Evolutionary conservation across 108 stramenopile genomes (phyloP), one percentile per base, ranked within the genome.

Genomic region (Ochromonas danica): DNA sequence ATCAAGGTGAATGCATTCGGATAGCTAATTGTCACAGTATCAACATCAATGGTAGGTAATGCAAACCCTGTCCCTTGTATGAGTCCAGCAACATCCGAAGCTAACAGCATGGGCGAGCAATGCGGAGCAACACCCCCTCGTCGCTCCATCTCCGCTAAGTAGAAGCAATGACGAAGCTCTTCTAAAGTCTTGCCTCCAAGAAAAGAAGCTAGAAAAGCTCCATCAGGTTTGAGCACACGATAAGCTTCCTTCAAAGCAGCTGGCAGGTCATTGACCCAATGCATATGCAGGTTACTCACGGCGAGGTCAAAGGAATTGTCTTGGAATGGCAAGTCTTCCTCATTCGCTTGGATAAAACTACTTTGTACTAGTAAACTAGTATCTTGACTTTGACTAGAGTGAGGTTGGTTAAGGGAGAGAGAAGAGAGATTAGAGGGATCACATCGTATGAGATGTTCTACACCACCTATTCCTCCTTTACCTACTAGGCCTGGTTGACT

Each of bases 251-350:
- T 61, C 41, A 98, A 86, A 36, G 93, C 45, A 43, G 79, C 61
- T 10, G 94, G 94, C 6, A 99, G 82, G 81, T 97, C 93, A 79
- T 97, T 97, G 61, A 95, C 86, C 97, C 97, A 99, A 78, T 99
- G 97, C 77, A 99, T 79, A 1, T 89, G 51, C 78, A 91, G 85
- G 43, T 87, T 90, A 78, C 92, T 94, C 39, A 96, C 83, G 33
- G 96, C 95, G 0, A 96, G 77, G 83, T 99, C 98, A 86, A 97
- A 96, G 25, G 95, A 92, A 22, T 84, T 91, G 61, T 93, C 92
- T 2, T 92, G 90, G 86, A 98, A 86, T 1, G 83, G 80, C 45
- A 86, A 40, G 65, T 81, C 41, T 67, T 87, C 85, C 74, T 86
- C 85, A 51, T 85, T 82, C 0, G 0, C 61, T 67, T 0, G 22